Evolutionary conservation across 2,329 filamentous ascomycete species (phyloP), one percentile per base, ranked within the genome.

Genomic region (Fusarium luffae): DNA sequence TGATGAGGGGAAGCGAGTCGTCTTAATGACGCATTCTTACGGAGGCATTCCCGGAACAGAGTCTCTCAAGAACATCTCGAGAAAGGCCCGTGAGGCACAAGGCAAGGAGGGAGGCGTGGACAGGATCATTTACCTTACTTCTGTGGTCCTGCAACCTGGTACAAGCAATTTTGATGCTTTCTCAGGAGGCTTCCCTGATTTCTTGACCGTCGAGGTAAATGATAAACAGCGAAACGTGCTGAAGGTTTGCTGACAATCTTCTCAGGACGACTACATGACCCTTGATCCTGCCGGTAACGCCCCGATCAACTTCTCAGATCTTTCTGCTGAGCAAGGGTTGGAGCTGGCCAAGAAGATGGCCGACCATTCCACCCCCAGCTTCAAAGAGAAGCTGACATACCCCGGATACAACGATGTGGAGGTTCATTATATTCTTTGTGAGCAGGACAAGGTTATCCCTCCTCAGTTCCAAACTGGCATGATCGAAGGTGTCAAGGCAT

Each of bases 321-420:
- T 69, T 0, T 61, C 61, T 21, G 19, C 28, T 1, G 67, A 69
- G 3, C 16, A 69, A 23, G 67, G 44, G 1, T 18, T 63, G 7
- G 50, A 34, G 5, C n/a, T 54, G 3, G 49, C 55, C 11, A 68
- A 61, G 37, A 32, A 62, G 25, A 65, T 70, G 63, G 19, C 32
- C 0, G 48, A 54, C 4, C 67, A 71, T 37, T 70, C 68, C 4
- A 70, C 63, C 0, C 12, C 52, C 4, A 71, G 68, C 32, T 70
- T 71, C 18, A 40, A 41, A 10, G 68, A 71, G 2, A 59, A 59
- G 18, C 14, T 71, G 27, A 71, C 56, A 0, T 70, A 70, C 4
- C 37, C 68, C 30, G 68, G 68, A 0, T 71, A 71, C 2, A 65
- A 70, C 7, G 63, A 71, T 3, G 67, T 71, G 4, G 42, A 71